Conservation (phyloP, 306 rosid genomes). For the Trichosanthes cucumerina region DNA sequence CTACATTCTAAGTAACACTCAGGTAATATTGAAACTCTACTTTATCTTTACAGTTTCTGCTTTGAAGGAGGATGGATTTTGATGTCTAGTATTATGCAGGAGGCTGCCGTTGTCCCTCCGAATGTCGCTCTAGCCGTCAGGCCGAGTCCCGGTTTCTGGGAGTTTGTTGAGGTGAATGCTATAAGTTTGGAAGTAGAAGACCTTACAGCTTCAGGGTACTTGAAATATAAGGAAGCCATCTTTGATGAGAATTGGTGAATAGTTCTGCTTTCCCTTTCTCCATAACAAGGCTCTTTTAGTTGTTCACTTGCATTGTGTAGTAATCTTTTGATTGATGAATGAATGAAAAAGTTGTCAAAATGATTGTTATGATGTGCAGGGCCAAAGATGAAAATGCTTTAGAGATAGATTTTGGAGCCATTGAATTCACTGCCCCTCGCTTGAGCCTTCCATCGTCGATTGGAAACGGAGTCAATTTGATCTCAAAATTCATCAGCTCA, state of each 20-base stretch:
- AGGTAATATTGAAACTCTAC: slow-evolving; percentile 7
- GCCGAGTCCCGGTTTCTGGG: slow-evolving; percentile 38
- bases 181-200: slow-evolving; percentile 25
- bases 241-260: slow-evolving; percentile 31
- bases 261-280: background rate
- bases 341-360: background rate
- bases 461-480: slow-evolving; percentile 29
- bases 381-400: slow-evolving; percentile 35
- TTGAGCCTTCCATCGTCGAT: slow-evolving; percentile 32
- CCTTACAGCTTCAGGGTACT: slow-evolving; percentile 22
- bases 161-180: slow-evolving; percentile 28
- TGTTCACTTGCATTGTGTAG: background rate
- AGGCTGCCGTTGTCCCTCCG: slow-evolving; percentile 43
- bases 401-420: slow-evolving; percentile 33
- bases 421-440: slow-evolving; percentile 29
- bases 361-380: slow-evolving; percentile 18
- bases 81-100: slow-evolving; percentile 16
- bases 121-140: slow-evolving; percentile 29
- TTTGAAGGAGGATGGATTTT: background rate
- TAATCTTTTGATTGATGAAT: background rate
- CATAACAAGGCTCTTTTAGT: background rate
- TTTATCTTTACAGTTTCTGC: background rate
- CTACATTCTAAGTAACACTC: slow-evolving; percentile 29
- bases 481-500: slow-evolving; percentile 26
- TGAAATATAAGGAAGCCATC: slow-evolving; percentile 31